A percentile compares a stretch with the other conserved stretches of the same genome.
These are phyloP conservation scores for Salisapilia sapeloensis DNA, from an alignment of 352 stramenopile species.

Conservation along the genomic window DNA sequence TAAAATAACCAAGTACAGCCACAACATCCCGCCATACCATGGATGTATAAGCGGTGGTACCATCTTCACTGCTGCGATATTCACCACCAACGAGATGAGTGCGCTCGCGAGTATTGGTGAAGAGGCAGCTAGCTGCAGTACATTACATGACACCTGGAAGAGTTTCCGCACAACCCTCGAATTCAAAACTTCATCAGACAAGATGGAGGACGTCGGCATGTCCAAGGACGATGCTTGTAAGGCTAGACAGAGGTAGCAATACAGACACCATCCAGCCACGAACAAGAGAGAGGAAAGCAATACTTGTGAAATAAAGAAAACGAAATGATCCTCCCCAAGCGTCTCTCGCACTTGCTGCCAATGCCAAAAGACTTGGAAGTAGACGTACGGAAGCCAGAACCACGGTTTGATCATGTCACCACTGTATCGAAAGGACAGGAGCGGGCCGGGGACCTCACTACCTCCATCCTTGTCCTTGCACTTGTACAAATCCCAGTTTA, in stretches of 20 bases:
- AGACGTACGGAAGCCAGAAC: constrained; percentile 67
- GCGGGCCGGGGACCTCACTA: constrained; percentile 46
- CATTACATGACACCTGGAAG: constrained; percentile 59
- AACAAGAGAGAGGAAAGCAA: constrained; percentile 44
- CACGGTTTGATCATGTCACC: constrained; percentile 54
- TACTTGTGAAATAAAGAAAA: constrained; percentile 37
- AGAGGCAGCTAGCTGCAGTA: constrained; percentile 45
- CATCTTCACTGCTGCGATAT: constrained; percentile 24
- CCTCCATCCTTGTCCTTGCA: constrained; percentile 58
- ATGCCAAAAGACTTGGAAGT: constrained; percentile 76
- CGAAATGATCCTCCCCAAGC: constrained; percentile 41
- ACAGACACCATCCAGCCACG: constrained; percentile 38
- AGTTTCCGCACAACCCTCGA: constrained; percentile 45
- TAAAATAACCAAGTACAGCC: constrained; percentile 38
- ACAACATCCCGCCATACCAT: constrained; percentile 42
- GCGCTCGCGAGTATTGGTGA: constrained; percentile 51
- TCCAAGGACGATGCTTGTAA: constrained; percentile 48
- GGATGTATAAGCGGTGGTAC: constrained; percentile 53
- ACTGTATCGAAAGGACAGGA: constrained; percentile 73
- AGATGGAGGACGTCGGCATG: constrained; percentile 21
- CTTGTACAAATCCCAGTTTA: constrained; percentile 79
- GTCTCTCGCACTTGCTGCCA: constrained; percentile 44
- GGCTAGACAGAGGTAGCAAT: constrained; percentile 46
- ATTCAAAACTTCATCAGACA: constrained; percentile 57
- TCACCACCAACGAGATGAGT: constrained; percentile 24